Conservation (phyloP, 1,284 basidiomycete genomes). For the Gastroboletus turbinatus region DNA sequence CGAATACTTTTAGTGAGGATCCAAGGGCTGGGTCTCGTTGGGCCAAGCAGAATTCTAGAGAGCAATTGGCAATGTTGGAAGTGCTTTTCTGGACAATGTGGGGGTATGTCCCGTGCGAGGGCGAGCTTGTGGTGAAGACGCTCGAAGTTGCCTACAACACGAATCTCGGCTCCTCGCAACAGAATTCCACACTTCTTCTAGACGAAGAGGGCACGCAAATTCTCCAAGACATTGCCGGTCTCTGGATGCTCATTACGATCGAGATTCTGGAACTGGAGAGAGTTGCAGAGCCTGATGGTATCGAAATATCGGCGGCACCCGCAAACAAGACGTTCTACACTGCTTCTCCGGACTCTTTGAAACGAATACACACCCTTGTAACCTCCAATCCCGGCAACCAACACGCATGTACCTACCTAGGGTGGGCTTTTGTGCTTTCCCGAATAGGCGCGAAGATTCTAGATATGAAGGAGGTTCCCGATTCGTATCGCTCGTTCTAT, state of each 20-base stretch:
- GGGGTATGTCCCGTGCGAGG: conserved; percentile 68
- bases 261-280: conserved; percentile 82
- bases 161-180: conserved; percentile 66
- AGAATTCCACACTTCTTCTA: conserved; percentile 63
- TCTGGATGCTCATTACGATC: conserved; percentile 77
- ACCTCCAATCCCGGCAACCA: conserved; percentile 54
- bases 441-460: conserved; percentile 48
- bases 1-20: conserved; percentile 50
- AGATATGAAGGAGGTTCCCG: conserved; percentile 50
- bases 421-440: conserved; percentile 78
- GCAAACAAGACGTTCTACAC: conserved; percentile 53
- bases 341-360: conserved; percentile 53
- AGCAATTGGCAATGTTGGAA: conserved; percentile 81
- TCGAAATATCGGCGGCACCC: conserved; percentile 54
- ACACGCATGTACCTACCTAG: conserved; percentile 68
- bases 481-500: conserved; percentile 56
- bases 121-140: conserved; percentile 59
- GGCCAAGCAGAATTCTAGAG: conserved; percentile 77
- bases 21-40: conserved; percentile 65
- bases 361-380: conserved; percentile 65
- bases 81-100: conserved; percentile 86
- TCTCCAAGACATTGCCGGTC: conserved; percentile 63
- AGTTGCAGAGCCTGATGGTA: conserved; percentile 53
- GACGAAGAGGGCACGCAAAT: conserved; percentile 73
- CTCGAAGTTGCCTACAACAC: conserved; percentile 66